Percentiles rank a stretch among this genome's conserved stretches.
Evolutionary conservation across 176 grass and related monocot genomes (phyloP).

Genomic region (Avena atlantica): DNA sequence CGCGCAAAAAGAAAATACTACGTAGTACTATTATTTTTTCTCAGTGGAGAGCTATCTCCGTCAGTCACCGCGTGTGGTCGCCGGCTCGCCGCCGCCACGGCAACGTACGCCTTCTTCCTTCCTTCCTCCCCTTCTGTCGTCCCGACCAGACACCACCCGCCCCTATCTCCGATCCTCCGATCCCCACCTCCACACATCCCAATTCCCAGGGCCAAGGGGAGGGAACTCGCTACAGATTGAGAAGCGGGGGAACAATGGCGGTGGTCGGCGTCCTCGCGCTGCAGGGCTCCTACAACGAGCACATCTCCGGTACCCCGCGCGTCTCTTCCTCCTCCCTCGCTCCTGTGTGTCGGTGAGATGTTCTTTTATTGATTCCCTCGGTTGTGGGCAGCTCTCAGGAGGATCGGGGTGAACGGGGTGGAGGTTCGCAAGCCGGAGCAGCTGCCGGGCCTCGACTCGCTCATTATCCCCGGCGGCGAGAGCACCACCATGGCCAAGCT

Average conservation of each 20-base stretch:
- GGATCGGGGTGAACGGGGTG: slow-evolving; percentile 81
- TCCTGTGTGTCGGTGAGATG: neutral
- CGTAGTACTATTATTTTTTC: neutral
- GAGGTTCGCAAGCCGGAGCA: slow-evolving; percentile 94
- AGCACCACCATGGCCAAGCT: slow-evolving; percentile 99
- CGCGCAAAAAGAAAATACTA: neutral
- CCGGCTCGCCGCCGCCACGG: slow-evolving; percentile 42
- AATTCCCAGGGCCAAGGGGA: neutral
- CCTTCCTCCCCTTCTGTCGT: slow-evolving; percentile 2
- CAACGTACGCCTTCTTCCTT: slow-evolving; percentile 39
- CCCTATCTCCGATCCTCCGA: neutral
- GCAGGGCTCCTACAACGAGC: slow-evolving; percentile 98
- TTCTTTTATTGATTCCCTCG: slow-evolving; percentile 8
- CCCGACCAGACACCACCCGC: neutral
- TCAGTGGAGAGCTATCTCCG: slow-evolving; percentile 27
- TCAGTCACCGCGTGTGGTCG: slow-evolving; percentile 20
- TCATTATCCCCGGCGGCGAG: slow-evolving; percentile 99
- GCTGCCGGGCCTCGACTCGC: slow-evolving; percentile 67
- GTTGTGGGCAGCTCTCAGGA: slow-evolving; percentile 70
- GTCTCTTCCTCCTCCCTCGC: neutral
- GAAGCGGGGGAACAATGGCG: slow-evolving; percentile 42
- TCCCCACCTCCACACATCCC: neutral
- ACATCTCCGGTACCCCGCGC: slow-evolving; percentile 66
- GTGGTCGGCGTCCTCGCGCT: slow-evolving; percentile 93
- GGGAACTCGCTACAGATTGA: neutral